These are phyloP conservation scores for Rhodotorula babjevae DNA, from an alignment of 768 basidiomycete species.

Conservation along the genomic window DNA sequence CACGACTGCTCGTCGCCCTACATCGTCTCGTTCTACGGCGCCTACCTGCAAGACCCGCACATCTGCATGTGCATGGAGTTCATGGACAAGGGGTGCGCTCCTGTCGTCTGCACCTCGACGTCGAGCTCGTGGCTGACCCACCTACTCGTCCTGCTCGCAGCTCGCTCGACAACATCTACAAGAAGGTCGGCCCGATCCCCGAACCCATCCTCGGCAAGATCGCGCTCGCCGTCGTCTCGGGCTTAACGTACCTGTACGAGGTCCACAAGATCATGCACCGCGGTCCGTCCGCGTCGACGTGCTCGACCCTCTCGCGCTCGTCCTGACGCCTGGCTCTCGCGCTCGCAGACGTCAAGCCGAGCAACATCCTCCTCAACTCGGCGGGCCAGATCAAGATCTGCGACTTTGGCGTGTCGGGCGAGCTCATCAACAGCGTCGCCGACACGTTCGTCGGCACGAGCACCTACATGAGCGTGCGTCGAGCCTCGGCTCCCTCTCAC, in stretches of 20 bases:
- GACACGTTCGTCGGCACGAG: conserved; percentile 99
- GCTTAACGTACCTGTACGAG: conserved; percentile 94
- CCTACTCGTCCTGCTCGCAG: conserved; percentile 4
- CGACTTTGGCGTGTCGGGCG: conserved; percentile 97
- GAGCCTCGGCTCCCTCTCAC: too few species aligned
- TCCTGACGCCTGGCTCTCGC: background rate
- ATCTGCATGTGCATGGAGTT: conserved; percentile 97
- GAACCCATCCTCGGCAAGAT: conserved; percentile 89
- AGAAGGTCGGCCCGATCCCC: conserved; percentile 86
- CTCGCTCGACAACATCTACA: conserved; percentile 76
- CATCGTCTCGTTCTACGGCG: conserved; percentile 96
- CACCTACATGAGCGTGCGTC: conserved; percentile 93
- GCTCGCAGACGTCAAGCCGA: conserved; percentile 91
- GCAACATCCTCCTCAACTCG: conserved; percentile 93
- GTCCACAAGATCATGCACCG: conserved; percentile 96
- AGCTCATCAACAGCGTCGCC: conserved; percentile 96
- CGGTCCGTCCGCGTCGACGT: conserved; percentile 58
- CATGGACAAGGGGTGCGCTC: conserved; percentile 77
- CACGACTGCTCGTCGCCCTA: conserved; percentile 62
- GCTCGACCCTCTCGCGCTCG: background rate
- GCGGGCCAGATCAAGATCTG: conserved; percentile 96
- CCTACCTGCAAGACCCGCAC: conserved; percentile 92
- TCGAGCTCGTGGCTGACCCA: background rate
- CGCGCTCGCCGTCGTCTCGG: conserved; percentile 89
- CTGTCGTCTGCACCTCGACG: background rate